Evolutionary conservation across 2,329 filamentous ascomycete genomes (phyloP), one percentile per base, ranked within the genome.

Genomic region (Alternaria sp.): DNA sequence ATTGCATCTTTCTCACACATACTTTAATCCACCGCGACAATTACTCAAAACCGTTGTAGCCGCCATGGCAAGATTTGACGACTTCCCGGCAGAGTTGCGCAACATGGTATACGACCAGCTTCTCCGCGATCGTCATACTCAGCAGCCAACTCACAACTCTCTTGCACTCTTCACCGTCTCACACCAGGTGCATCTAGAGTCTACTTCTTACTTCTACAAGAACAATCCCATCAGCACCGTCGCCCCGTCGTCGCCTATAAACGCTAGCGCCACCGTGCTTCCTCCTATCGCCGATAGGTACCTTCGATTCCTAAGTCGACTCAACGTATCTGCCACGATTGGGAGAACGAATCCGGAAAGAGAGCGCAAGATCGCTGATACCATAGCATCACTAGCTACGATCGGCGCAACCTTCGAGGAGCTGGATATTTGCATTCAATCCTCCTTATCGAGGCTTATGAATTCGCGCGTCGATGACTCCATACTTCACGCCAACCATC

Each of bases 171-270:
- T 73, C 54, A 40, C 28, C 10, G 62, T 68, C 49, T 74, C 66
- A 17, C 63, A 61, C 28, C 56, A 62, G 19, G 8, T 74, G 4
- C 65, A 72, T 30, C 7, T 62, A 4, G 72, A 76, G 57, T 63
- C 67, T 9, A 57, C 68, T 1, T 69, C 72, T 8, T 69, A 70
- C 59, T 74, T 71, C 47, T 74, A 74, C 62, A 59, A 71, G 23
- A 47, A 69, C 12, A 69, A 64, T 30, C 2, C 26, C 21, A 65
- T 71, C 21, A 25, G 13, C 13, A 19, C 71, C 51, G 44, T 62
- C 9, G 13, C 52, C 12, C 54, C 60, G 6, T 50, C 52, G 10
- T 54, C 56, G 10, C 25, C 25, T 6, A 10, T 28, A 5, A 60
- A 57, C 5, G 28, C 52, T 15, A 55, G 26, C 11, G 61, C 67